Percentiles rank a stretch among this genome's conserved stretches.
Conservation (phyloP, 768 basidiomycete genomes). For the Agaricus bisporus region DNA sequence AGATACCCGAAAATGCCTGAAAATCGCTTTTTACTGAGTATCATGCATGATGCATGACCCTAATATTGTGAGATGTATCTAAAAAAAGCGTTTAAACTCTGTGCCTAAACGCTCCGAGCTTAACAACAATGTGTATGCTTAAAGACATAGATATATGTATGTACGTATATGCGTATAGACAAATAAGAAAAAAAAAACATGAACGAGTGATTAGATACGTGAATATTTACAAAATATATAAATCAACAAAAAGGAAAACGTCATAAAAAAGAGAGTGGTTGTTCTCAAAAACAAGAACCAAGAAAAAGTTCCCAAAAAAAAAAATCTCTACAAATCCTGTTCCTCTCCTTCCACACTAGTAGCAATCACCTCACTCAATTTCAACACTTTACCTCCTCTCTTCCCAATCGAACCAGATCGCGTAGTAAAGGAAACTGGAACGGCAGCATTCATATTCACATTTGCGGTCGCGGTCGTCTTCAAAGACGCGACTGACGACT, state of each 20-base stretch:
- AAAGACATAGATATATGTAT: background rate
- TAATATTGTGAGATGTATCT: too few species aligned
- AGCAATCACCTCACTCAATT: conserved; percentile 10
- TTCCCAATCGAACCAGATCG: background rate
- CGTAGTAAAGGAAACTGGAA: background rate
- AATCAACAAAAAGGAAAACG: background rate
- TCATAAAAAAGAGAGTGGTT: background rate
- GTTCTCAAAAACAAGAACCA: background rate
- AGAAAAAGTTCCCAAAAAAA: background rate
- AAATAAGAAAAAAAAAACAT: background rate
- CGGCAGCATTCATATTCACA: background rate
- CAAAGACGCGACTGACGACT: conserved; percentile 3
- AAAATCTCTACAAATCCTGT: background rate
- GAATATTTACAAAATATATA: background rate
- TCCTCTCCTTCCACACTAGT: conserved; percentile 10
- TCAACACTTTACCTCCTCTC: background rate
- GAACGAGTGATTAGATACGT: background rate
- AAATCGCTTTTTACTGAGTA: too few species aligned
- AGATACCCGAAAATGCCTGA: too few species aligned
- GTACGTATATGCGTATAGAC: background rate
- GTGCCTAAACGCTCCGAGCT: too few species aligned
- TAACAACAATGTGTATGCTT: background rate
- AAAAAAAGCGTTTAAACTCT: too few species aligned
- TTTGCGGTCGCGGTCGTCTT: background rate
- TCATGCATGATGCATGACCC: too few species aligned